These are phyloP conservation scores for Penicillium sp. DNA, from an alignment of 2,329 filamentous ascomycete genomes.

Conservation along the genomic window DNA sequence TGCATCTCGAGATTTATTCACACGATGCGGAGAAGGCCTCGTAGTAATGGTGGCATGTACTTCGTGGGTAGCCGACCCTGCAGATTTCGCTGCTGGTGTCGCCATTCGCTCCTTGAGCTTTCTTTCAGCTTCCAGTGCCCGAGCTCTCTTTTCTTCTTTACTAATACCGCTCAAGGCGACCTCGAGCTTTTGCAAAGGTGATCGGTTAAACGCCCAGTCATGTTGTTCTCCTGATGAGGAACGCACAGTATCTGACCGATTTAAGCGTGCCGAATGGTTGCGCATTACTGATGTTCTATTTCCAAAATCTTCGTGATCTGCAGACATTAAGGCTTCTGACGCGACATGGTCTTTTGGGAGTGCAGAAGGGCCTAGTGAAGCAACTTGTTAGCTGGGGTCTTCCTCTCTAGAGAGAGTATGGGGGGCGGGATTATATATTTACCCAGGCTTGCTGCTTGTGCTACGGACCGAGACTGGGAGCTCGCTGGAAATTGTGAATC, in stretches of 20 bases:
- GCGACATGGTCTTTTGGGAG: conserved; percentile 15
- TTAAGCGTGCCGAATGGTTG: conserved; percentile 29
- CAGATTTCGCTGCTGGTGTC: conserved; percentile 25
- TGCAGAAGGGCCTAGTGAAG: conserved; percentile 13
- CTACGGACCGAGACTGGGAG: neutral
- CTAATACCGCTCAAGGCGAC: conserved; percentile 88
- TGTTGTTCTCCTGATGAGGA: conserved; percentile 39
- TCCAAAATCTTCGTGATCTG: conserved; percentile 12
- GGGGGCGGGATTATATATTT: neutral
- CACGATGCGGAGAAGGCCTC: conserved; percentile 6
- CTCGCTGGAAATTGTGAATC: neutral
- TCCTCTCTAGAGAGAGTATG: conserved; percentile 19
- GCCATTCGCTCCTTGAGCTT: conserved; percentile 64
- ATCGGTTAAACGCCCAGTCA: conserved; percentile 77
- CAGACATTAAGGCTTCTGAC: conserved; percentile 3
- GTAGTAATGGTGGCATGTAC: conserved; percentile 5
- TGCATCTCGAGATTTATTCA: neutral
- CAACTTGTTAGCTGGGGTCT: conserved; percentile 21
- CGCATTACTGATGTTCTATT: conserved; percentile 22
- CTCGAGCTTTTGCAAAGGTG: conserved; percentile 91
- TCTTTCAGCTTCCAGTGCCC: conserved; percentile 80
- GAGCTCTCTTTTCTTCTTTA: conserved; percentile 91
- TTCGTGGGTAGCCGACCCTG: neutral
- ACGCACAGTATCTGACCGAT: conserved; percentile 38
- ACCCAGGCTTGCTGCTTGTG: neutral